phyloP scores from a whole-genome alignment of 2,329 filamentous ascomycete species.

The Trichoderma hamatum region DNA sequence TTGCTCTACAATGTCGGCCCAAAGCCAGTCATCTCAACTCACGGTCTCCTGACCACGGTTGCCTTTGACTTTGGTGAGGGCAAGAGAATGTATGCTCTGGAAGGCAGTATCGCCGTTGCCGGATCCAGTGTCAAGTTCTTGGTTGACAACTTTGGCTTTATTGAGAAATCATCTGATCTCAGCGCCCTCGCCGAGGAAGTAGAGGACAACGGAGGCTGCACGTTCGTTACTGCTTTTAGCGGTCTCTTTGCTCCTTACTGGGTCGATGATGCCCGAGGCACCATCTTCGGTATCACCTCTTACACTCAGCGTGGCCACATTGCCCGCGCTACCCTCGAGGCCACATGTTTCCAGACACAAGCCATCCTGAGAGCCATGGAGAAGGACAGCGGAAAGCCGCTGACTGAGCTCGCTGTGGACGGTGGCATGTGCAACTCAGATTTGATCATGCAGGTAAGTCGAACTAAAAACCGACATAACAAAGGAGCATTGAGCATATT shows the following conservation, averaged over 20 bases:
- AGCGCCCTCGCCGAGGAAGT: slow-evolving; percentile 53
- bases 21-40: slow-evolving; percentile 76
- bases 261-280: slow-evolving; percentile 81
- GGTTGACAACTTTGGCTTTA: slow-evolving; percentile 60
- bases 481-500: background rate
- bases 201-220: slow-evolving; percentile 72
- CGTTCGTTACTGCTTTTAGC: slow-evolving; percentile 79
- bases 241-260: slow-evolving; percentile 83
- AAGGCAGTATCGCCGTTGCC: slow-evolving; percentile 76
- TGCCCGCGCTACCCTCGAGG: slow-evolving; percentile 77
- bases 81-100: slow-evolving; percentile 73
- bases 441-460: slow-evolving; percentile 69
- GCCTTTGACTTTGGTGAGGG: slow-evolving; percentile 72
- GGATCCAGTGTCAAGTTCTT: slow-evolving; percentile 75
- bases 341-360: slow-evolving; percentile 81
- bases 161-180: slow-evolving; percentile 51
- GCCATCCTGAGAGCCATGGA: slow-evolving; percentile 81
- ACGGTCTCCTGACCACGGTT: slow-evolving; percentile 76
- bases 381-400: slow-evolving; percentile 73
- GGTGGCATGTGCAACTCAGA: slow-evolving; percentile 82
- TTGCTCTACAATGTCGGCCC: slow-evolving; percentile 80
- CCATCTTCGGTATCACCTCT: slow-evolving; percentile 77
- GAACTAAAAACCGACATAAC: background rate
- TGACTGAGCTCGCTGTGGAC: slow-evolving; percentile 77
- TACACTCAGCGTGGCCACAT: slow-evolving; percentile 78